Evolutionary conservation across 345 rosid species (phyloP).

Genomic region (Hibiscus tridactylites): DNA sequence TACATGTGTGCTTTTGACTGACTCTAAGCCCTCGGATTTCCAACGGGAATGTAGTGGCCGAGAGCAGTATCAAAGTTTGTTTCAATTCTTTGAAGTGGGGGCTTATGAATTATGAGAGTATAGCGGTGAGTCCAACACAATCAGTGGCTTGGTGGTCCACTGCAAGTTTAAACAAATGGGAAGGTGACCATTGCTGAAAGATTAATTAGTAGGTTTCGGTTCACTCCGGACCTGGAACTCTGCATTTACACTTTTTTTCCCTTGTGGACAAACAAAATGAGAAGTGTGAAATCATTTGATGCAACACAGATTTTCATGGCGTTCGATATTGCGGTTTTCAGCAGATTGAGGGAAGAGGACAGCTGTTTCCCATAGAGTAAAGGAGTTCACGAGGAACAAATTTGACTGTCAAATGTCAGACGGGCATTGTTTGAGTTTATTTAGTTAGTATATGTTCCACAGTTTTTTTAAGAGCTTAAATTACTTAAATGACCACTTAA

Average conservation of each 20-base stretch:
- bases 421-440: no score
- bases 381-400: no score
- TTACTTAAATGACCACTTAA: no score
- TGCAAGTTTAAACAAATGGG: neutral
- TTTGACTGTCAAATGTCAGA: no score
- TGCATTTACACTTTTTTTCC: neutral
- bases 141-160: neutral
- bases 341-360: neutral
- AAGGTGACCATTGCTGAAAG: neutral
- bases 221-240: neutral
- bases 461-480: no score
- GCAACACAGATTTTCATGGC: no score
- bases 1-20: neutral
- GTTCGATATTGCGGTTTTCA: no score
- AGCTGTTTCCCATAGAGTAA: neutral
- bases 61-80: neutral
- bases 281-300: neutral
- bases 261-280: neutral
- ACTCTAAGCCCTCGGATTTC: neutral
- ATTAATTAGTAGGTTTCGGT: neutral
- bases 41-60: neutral
- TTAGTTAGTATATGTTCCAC: no score
- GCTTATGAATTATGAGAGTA: neutral
- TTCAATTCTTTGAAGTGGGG: neutral
- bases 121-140: neutral